Evolutionary conservation across 2,329 filamentous ascomycete genomes (phyloP), one percentile per base, ranked within the genome.

Genomic region (Leptographium wingfieldii): DNA sequence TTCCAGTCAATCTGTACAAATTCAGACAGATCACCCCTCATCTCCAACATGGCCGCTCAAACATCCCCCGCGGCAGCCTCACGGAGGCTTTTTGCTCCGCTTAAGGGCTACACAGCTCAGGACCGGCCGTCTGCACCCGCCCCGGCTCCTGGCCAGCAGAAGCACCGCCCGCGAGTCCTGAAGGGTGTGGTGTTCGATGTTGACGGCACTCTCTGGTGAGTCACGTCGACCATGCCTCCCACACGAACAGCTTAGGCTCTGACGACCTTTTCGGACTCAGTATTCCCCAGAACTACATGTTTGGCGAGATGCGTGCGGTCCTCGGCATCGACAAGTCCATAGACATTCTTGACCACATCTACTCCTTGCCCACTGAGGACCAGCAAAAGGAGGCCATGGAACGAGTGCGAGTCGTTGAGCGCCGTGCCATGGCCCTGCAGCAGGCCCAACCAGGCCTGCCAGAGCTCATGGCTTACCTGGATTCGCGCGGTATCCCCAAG

Each of bases 231-330:
- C 46, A 43, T 53, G 6, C 35, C 14, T 40, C 12, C 4, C 5
- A 19, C 56, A 46, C 7, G 25, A 7, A 14, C 14, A 11, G 33
- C n/a, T 40, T 19, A 2, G 40, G 49, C 43, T 31, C 27, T 52
- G 19, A 12, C 53, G 52, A 64, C 43, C 22, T 31, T 52, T 12
- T 16, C 40, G 5, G 16, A 12, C 7, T 11, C 51, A 95, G 91
- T 70, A 76, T 92, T 61, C 92, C 92, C 0, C 92, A 97, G 73
- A 94, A 88, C 66, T 90, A 96, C 80, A 99, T 97, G 92, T 97
- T 97, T 73, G 72, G 74, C 25, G 81, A 95, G 69, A 97, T 99
- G 92, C 86, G 86, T 64, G 69, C 75, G 16, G 86, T 83, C 9
- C 81, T 97, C 19, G 78, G 77, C 56, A 96, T 97, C 66, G 71